phyloP scores from a whole-genome alignment of 495 filamentous ascomycete species.

The Amphirosellinia nigrospora region DNA sequence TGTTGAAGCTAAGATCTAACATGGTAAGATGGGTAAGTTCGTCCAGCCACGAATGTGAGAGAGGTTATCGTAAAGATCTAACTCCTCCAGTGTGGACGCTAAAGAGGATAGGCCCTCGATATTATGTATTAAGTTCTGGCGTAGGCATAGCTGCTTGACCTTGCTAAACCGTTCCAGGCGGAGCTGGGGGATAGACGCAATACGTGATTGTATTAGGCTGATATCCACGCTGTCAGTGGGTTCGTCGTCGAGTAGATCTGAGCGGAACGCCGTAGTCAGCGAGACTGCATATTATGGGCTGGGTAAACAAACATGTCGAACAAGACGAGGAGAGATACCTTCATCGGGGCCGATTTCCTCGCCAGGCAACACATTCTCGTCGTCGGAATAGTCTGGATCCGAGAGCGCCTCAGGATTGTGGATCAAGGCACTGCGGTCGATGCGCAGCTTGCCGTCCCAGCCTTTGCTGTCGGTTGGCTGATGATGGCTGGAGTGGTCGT shows the following conservation, averaged over 20 bases:
- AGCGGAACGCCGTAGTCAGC: background rate
- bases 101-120: constrained; percentile 74
- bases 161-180: constrained; percentile 81
- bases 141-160: constrained; percentile 82
- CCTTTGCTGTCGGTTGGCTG: constrained; percentile 70
- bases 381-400: constrained; percentile 84
- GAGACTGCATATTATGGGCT: background rate
- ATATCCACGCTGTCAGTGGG: constrained; percentile 72
- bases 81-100: constrained; percentile 70
- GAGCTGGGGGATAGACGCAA: constrained; percentile 79
- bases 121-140: constrained; percentile 86
- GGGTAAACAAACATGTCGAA: background rate
- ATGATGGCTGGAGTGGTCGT: constrained; percentile 50
- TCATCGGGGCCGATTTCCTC: constrained; percentile 84
- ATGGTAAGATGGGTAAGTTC: constrained; percentile 73
- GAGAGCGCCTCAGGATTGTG: constrained; percentile 79
- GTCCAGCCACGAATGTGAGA: constrained; percentile 82
- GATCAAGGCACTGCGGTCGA: constrained; percentile 66
- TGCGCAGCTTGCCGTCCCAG: constrained; percentile 90
- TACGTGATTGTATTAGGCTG: constrained; percentile 83
- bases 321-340: constrained; percentile 46
- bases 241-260: constrained; percentile 64
- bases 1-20: constrained; percentile 96
- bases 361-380: constrained; percentile 74
- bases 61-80: constrained; percentile 98